Evolutionary conservation across 768 basidiomycete species (phyloP).

Genomic region (Kwoniella newhampshirensis): DNA sequence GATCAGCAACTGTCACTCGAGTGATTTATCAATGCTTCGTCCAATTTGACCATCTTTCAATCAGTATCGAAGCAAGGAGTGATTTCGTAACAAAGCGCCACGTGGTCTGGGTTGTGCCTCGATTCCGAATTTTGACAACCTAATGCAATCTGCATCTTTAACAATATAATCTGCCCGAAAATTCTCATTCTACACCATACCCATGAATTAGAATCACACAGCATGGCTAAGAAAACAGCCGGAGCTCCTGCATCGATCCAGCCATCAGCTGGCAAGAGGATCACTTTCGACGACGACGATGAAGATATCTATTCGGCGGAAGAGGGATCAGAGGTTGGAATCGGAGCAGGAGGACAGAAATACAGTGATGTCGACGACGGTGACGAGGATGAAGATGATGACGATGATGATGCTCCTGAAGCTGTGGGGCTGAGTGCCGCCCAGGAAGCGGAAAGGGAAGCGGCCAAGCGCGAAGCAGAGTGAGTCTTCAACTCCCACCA

Average conservation of each 20-base stretch:
- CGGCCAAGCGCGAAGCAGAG: constrained; percentile 8
- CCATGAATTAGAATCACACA: too few species aligned
- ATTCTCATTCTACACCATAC: too few species aligned
- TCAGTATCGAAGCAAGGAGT: too few species aligned
- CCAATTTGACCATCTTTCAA: too few species aligned
- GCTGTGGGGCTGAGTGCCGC: constrained; percentile 24
- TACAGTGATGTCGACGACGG: constrained; percentile 9
- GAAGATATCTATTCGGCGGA: not conserved
- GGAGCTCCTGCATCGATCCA: constrained; percentile 16
- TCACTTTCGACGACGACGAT: constrained; percentile 23
- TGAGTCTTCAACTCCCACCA: constrained; percentile 6
- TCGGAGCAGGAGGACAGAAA: not conserved
- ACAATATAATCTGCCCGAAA: too few species aligned
- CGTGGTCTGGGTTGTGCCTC: too few species aligned
- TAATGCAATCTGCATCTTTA: too few species aligned
- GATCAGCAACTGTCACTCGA: too few species aligned
- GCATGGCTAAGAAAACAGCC: constrained; percentile 17
- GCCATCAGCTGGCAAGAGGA: constrained; percentile 23
- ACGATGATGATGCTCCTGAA: constrained; percentile 32
- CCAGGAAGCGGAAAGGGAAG: constrained; percentile 4
- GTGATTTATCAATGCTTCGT: too few species aligned
- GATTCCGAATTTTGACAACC: not conserved
- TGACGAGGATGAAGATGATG: constrained; percentile 17
- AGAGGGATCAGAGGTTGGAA: not conserved
- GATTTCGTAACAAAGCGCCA: too few species aligned